Conservation (phyloP, 2,329 filamentous ascomycete species). For the Lecanicillium sp. region DNA sequence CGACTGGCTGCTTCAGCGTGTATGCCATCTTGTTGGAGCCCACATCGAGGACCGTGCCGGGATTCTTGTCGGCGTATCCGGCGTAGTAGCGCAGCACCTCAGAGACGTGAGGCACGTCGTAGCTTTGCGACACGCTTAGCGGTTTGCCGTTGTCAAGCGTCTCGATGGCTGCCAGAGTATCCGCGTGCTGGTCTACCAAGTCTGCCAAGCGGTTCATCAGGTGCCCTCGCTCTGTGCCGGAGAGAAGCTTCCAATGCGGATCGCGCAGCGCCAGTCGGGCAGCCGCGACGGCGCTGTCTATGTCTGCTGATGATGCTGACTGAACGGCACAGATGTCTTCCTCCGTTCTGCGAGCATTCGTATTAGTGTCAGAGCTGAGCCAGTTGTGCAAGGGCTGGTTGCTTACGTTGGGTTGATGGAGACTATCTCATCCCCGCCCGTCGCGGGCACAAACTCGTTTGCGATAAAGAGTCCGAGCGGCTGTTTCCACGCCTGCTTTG, state of each 20-base stretch:
- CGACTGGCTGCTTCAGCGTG: conserved; percentile 67
- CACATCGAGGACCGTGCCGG: conserved; percentile 69
- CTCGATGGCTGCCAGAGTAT: conserved; percentile 46
- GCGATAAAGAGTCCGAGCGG: conserved; percentile 77
- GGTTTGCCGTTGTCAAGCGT: conserved; percentile 79
- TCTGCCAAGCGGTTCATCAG: conserved; percentile 65
- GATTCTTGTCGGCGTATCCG: conserved; percentile 73
- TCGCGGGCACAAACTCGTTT: conserved; percentile 68
- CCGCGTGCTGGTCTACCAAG: conserved; percentile 57
- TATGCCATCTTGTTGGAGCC: conserved; percentile 66
- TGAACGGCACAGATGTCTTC: conserved; percentile 63
- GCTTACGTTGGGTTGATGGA: conserved; percentile 63
- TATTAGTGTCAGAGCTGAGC: background rate
- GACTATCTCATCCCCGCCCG: conserved; percentile 54
- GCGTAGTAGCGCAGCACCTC: conserved; percentile 64
- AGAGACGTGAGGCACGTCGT: conserved; percentile 47
- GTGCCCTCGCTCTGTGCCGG: conserved; percentile 59
- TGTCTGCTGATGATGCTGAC: conserved; percentile 58
- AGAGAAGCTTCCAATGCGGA: conserved; percentile 59
- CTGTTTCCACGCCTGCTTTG: conserved; percentile 64
- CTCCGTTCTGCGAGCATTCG: conserved; percentile 37
- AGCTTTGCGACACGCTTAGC: conserved; percentile 55
- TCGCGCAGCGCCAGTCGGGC: conserved; percentile 62
- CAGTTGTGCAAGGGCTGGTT: background rate
- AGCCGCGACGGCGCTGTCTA: conserved; percentile 61